These are phyloP conservation scores for Nymphaea thermarum DNA, from an alignment of 164 flowering plant species.

Conservation along the genomic window DNA sequence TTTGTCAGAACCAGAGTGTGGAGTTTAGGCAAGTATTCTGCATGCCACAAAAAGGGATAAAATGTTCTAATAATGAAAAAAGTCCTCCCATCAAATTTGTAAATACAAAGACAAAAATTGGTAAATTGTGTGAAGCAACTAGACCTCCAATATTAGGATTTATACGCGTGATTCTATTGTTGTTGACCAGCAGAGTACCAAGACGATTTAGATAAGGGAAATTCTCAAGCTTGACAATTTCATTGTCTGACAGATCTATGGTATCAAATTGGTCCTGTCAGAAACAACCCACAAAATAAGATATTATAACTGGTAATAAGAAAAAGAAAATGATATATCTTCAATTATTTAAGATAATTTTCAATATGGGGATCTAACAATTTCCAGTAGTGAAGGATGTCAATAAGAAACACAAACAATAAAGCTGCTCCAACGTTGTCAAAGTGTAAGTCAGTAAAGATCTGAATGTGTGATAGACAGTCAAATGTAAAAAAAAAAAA, in stretches of 20 bases:
- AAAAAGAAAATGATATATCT: background rate
- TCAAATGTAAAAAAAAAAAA: too few relatives aligned
- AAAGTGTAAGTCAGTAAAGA: too few relatives aligned
- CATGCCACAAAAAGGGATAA: constrained; percentile 7
- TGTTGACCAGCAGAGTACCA: constrained; percentile 72
- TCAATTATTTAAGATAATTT: too few relatives aligned
- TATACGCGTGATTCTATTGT: constrained; percentile 85
- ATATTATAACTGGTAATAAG: background rate
- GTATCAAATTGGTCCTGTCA: constrained; percentile 96
- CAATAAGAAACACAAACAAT: too few relatives aligned
- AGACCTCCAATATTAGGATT: constrained; percentile 81
- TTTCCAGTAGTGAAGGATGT: too few relatives aligned
- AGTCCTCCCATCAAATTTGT: background rate
- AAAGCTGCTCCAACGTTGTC: too few relatives aligned
- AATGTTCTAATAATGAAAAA: background rate
- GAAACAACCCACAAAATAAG: background rate
- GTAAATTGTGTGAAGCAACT: background rate
- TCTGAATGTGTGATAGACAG: too few relatives aligned
- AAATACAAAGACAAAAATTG: too few relatives aligned
- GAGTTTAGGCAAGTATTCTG: constrained; percentile 87
- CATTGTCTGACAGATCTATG: constrained; percentile 90
- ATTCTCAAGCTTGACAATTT: constrained; percentile 95
- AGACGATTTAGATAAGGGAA: constrained; percentile 69
- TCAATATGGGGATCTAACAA: too few relatives aligned
- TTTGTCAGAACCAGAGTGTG: constrained; percentile 87